These are phyloP conservation scores for Russula foetens DNA, from an alignment of 768 basidiomycete genomes.

Conservation along the genomic window DNA sequence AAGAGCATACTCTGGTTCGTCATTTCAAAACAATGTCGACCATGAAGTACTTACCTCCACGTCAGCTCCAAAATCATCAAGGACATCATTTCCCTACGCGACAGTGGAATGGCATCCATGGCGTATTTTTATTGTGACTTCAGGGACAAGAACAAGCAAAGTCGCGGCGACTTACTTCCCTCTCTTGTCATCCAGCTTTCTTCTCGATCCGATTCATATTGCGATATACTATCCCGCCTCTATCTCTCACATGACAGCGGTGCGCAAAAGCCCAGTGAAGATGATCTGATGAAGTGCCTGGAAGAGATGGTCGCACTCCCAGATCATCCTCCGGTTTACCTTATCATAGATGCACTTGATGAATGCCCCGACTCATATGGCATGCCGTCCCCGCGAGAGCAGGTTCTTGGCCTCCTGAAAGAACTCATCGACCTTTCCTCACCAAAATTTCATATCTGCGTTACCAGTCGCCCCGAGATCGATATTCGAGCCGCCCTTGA, in stretches of 20 bases:
- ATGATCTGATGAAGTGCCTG: neutral
- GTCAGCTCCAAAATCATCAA: neutral
- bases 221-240: neutral
- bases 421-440: neutral
- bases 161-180: neutral
- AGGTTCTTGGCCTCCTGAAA: neutral
- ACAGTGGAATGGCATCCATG: neutral
- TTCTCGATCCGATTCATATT: neutral
- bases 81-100: neutral
- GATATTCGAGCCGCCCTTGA: neutral
- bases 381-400: neutral
- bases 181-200: conserved; percentile 2
- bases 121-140: neutral
- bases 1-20: conserved; percentile 4
- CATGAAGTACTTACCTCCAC: neutral
- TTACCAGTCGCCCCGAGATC: neutral
- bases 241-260: neutral
- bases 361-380: neutral
- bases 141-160: neutral
- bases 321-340: neutral
- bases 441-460: neutral
- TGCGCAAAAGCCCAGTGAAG: neutral
- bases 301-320: neutral
- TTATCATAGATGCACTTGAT: neutral
- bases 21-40: too few species aligned